phyloP scores from a whole-genome alignment of 2,329 filamentous ascomycete genomes.

The Nannizziopsis barbatae region DNA sequence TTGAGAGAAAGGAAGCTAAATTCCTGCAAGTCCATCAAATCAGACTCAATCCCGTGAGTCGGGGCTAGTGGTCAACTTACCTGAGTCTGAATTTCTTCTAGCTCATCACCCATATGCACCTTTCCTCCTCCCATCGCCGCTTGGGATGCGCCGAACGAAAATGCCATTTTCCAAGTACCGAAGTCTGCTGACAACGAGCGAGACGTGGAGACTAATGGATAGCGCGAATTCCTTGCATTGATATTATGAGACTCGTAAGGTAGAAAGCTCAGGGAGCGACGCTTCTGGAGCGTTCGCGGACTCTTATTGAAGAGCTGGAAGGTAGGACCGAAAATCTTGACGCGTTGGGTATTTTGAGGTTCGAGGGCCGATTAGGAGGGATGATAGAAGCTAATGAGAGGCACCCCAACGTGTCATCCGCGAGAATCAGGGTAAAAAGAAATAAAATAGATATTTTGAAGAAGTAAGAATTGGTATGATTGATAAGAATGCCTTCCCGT shows the following conservation, averaged over 20 bases:
- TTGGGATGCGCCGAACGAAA: slow-evolving; percentile 46
- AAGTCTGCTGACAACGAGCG: slow-evolving; percentile 31
- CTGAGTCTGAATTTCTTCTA: slow-evolving; percentile 73
- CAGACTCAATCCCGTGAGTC: background rate
- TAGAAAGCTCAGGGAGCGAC: slow-evolving; percentile 33
- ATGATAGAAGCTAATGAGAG: background rate
- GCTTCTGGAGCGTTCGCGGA: slow-evolving; percentile 30
- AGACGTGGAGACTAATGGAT: slow-evolving; percentile 26
- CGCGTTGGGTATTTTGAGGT: slow-evolving; percentile 18
- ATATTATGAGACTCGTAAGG: slow-evolving; percentile 15
- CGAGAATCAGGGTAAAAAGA: too few species aligned
- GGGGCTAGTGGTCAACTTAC: slow-evolving; percentile 34
- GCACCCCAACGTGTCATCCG: too few species aligned
- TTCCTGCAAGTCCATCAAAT: slow-evolving; percentile 36
- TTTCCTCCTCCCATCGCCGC: slow-evolving; percentile 31
- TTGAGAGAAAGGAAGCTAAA: slow-evolving; percentile 72
- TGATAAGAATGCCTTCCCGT: background rate
- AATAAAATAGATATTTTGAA: too few species aligned
- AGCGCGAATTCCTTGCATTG: slow-evolving; percentile 29
- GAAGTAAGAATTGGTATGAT: background rate
- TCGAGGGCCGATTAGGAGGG: slow-evolving; percentile 1
- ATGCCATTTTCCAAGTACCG: slow-evolving; percentile 46
- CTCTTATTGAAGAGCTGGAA: slow-evolving; percentile 34
- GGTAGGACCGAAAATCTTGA: slow-evolving; percentile 38
- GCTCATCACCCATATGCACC: slow-evolving; percentile 50